A percentile compares a stretch with the other conserved stretches of the same genome.
Conservation (phyloP, 495 filamentous ascomycete species). For the Achaetomiella virescens region DNA sequence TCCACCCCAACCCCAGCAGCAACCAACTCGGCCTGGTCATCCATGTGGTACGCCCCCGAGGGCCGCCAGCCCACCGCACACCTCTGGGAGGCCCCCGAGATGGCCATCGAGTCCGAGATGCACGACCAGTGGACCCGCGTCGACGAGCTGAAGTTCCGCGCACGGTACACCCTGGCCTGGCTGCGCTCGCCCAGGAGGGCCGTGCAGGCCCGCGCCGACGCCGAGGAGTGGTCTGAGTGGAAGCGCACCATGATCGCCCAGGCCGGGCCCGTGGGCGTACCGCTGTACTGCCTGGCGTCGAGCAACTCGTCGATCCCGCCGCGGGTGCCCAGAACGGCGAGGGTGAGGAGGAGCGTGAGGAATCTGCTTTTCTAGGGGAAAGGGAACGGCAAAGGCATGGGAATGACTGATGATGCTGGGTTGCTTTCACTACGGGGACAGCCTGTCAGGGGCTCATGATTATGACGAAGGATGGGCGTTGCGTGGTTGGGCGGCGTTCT, state of each 20-base stretch:
- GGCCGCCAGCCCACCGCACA: neutral
- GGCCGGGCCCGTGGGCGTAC: neutral
- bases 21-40: neutral
- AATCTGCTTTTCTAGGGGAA: neutral
- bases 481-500: too few relatives aligned
- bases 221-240: slow-evolving; percentile 6
- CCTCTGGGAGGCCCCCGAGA: neutral
- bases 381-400: too few relatives aligned
- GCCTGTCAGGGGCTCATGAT: too few relatives aligned
- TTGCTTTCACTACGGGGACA: too few relatives aligned
- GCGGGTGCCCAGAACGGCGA: neutral
- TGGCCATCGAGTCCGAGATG: neutral
- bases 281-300: neutral
- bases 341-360: neutral
- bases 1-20: too few relatives aligned
- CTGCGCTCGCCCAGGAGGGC: slow-evolving; percentile 3
- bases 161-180: neutral
- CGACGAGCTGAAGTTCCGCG: neutral
- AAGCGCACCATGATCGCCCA: slow-evolving; percentile 5
- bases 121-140: neutral
- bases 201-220: neutral
- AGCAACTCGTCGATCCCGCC: neutral
- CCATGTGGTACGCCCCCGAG: neutral
- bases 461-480: too few relatives aligned
- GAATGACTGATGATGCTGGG: too few relatives aligned